A percentile compares a stretch with the other conserved stretches of the same genome.
Evolutionary conservation across 2,329 filamentous ascomycete genomes (phyloP).

Genomic region (Penicillium sp.): DNA sequence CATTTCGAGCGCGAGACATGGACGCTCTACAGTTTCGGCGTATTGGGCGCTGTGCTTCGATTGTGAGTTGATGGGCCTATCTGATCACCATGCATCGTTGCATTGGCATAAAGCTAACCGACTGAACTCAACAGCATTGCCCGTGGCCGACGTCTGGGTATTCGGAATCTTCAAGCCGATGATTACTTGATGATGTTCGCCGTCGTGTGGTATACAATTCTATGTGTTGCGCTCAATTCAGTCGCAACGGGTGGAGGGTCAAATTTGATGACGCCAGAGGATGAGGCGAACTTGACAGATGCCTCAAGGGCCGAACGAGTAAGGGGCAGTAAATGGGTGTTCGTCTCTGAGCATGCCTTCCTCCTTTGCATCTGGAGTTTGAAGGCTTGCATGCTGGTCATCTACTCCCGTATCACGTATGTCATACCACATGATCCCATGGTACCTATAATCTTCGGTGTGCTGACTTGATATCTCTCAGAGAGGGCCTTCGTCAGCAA

Average conservation of each 20-base stretch:
- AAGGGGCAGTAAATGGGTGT: conserved; percentile 62
- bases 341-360: conserved; percentile 65
- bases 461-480: conserved; percentile 16
- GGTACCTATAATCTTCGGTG: conserved; percentile 20
- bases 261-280: conserved; percentile 58
- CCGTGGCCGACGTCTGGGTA: conserved; percentile 46
- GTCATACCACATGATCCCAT: not conserved
- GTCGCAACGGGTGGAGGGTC: conserved; percentile 58
- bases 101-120: conserved; percentile 5
- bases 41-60: conserved; percentile 39
- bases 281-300: conserved; percentile 50
- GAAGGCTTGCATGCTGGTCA: conserved; percentile 56
- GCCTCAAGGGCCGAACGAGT: conserved; percentile 46
- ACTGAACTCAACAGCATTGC: conserved; percentile 31
- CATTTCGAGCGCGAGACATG: conserved; percentile 42
- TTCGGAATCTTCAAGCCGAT: conserved; percentile 55
- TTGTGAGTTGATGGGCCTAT: conserved; percentile 38
- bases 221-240: conserved; percentile 57
- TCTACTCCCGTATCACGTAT: conserved; percentile 54
- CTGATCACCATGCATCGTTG: no score
- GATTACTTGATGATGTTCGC: conserved; percentile 59
- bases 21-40: conserved; percentile 43
- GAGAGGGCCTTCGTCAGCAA: conserved; percentile 36
- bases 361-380: conserved; percentile 56
- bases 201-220: conserved; percentile 57